A percentile compares a stretch with the other conserved stretches of the same genome.
These are phyloP conservation scores for Amaranthus tricolor DNA, from an alignment of 179 eudicot species.

Conservation along the genomic window DNA sequence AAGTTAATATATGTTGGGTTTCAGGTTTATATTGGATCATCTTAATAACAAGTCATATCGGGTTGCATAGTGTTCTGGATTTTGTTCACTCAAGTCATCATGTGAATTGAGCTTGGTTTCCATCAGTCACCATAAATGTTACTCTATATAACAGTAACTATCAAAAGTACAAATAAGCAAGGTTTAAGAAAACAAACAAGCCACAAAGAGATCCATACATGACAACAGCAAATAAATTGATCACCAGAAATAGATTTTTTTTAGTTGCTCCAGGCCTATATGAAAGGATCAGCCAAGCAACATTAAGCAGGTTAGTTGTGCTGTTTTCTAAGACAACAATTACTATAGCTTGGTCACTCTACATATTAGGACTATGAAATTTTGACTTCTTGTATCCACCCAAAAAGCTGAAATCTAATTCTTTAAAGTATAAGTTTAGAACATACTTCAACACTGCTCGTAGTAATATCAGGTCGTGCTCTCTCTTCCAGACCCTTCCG, in stretches of 20 bases:
- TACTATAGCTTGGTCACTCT: background rate
- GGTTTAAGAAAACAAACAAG: background rate
- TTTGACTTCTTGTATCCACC: background rate
- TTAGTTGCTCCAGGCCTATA: background rate
- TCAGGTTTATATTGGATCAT: background rate
- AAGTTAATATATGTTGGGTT: background rate
- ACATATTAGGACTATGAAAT: background rate
- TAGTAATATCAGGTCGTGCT: slow-evolving; percentile 67
- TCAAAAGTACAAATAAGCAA: background rate
- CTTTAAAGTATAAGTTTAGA: slow-evolving; percentile 13
- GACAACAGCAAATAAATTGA: background rate
- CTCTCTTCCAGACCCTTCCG: slow-evolving; percentile 82
- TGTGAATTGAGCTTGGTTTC: background rate
- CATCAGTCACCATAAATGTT: background rate
- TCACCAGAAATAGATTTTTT: background rate
- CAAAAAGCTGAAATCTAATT: background rate
- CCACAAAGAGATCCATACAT: background rate
- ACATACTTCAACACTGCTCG: slow-evolving; percentile 83
- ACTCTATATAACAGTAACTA: background rate
- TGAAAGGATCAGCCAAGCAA: background rate
- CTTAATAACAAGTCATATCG: background rate
- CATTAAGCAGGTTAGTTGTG: too few species aligned
- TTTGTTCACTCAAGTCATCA: background rate
- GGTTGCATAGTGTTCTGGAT: background rate
- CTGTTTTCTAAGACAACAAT: background rate